Percentiles rank a stretch among this genome's conserved stretches.
These are phyloP conservation scores for Suillus clintonianus DNA, from an alignment of 768 basidiomycete species.

Conservation along the genomic window DNA sequence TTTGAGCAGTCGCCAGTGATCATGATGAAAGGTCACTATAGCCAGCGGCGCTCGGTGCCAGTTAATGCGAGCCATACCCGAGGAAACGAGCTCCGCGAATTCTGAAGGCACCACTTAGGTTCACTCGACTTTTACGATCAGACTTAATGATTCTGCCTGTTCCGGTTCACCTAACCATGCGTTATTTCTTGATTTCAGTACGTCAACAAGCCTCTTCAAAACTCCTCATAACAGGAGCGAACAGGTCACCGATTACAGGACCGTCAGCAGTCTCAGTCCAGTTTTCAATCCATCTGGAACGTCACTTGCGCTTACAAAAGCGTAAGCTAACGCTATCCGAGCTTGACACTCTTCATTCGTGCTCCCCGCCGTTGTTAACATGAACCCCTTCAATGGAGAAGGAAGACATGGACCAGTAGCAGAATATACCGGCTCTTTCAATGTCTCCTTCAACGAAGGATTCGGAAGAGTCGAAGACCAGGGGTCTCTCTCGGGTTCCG, in stretches of 20 bases:
- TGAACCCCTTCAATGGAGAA: slow-evolving; percentile 30
- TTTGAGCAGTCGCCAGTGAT: slow-evolving; percentile 30
- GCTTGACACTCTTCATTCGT: slow-evolving; percentile 14
- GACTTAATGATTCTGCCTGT: slow-evolving; percentile 30
- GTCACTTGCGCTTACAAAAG: slow-evolving; percentile 27
- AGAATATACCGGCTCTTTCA: slow-evolving; percentile 29
- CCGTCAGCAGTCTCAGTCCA: slow-evolving; percentile 17
- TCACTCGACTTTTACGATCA: slow-evolving; percentile 31
- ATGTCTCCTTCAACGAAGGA: slow-evolving; percentile 20
- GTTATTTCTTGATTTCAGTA: slow-evolving; percentile 27
- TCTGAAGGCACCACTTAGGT: slow-evolving; percentile 24
- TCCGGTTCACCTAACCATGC: slow-evolving; percentile 33
- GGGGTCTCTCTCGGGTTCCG: slow-evolving; percentile 57
- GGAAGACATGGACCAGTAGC: slow-evolving; percentile 26
- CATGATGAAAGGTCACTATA: slow-evolving; percentile 41
- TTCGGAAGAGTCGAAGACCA: slow-evolving; percentile 41
- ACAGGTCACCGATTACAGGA: slow-evolving; percentile 18
- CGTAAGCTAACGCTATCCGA: not conserved
- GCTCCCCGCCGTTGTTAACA: slow-evolving; percentile 15
- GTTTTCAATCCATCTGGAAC: slow-evolving; percentile 28
- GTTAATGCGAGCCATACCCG: slow-evolving; percentile 25
- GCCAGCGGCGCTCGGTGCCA: slow-evolving; percentile 33
- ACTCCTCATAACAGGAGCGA: slow-evolving; percentile 22
- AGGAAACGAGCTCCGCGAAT: slow-evolving; percentile 37
- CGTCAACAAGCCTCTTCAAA: slow-evolving; percentile 28